Base-by-base conservation (phyloP, 1,139 yeast species). In the Candida glucosophila region DNA sequence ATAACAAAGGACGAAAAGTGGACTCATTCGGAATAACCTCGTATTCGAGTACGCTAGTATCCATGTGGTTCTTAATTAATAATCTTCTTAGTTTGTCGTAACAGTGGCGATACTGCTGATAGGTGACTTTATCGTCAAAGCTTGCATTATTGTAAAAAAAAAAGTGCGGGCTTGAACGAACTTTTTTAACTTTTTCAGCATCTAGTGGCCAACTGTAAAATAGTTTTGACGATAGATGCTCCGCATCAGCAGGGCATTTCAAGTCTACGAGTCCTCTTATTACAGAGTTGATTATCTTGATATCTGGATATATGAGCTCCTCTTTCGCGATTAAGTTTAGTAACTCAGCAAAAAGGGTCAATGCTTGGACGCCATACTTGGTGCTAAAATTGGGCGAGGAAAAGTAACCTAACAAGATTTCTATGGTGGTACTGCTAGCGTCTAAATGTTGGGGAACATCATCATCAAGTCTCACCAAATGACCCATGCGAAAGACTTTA, bases 21-120 rank as follows among this genome's bases (percentile, higher is more conserved):
- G 35, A 36, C 22, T 52, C 49, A 10, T 47, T 49, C 0, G 62
- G 57, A 2, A 37, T 29, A 3, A 52, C 22, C 15, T 30, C 25
- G 17, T 37, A 40, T 6, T 14, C 19, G 9, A 10, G 14, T 6
- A 11, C 8, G 4, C 12, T 9, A 8, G 33, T 19, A 6, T 25
- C 31, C n/a, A n/a, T n/a, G n/a, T n/a, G n/a, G 2, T 22, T 12
- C 11, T 30, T 38, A 4, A 29, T 28, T 1, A 47, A 35, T 11
- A 73, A 63, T 15, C 58, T 50, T 11, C 29, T 31, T 15, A 54
- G 27, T 15, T 35, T 39, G 13, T 44, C 48, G 24, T 40, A 47
- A 12, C 41, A 35, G 11, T 28, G 27, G 10, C 49, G 25, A 28
- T 47, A 35, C 14, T 37, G 34, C 5, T 40, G 33, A 26, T 51